Percentiles rank a stretch among this genome's conserved stretches.
phyloP scores from a whole-genome alignment of 441 rosid species.

The Euphorbia schlechtendalii region DNA sequence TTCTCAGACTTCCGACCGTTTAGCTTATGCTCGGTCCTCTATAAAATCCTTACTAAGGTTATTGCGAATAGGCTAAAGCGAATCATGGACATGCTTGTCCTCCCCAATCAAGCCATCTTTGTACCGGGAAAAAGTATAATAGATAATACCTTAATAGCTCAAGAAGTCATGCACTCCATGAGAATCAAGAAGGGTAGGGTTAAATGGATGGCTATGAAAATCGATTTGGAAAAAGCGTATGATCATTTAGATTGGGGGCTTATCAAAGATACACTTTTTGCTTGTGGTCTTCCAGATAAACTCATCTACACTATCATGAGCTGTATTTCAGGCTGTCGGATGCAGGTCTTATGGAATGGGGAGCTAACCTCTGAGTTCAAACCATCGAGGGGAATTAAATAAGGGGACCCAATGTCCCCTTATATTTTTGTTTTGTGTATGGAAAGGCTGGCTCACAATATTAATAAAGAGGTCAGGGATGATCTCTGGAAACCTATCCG shows the following conservation, averaged over 20 bases:
- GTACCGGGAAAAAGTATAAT: background rate
- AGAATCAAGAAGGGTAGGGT: background rate
- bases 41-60: background rate
- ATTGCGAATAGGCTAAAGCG: background rate
- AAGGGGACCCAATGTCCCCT: background rate
- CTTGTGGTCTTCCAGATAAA: background rate
- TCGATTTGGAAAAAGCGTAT: background rate
- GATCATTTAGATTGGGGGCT: background rate
- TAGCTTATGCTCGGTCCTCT: no score
- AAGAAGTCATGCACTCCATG: background rate
- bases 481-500: background rate
- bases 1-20: no score
- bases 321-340: background rate
- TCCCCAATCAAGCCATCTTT: background rate
- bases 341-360: background rate
- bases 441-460: background rate
- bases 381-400: background rate
- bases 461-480: background rate
- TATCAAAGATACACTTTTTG: background rate
- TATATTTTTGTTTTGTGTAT: background rate
- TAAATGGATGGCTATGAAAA: background rate
- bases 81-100: background rate
- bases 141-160: background rate
- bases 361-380: background rate
- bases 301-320: background rate